Evolutionary conservation across 805 yeast species (phyloP), one percentile per base, ranked within the genome.

Genomic region (Ogataea dorogensis): DNA sequence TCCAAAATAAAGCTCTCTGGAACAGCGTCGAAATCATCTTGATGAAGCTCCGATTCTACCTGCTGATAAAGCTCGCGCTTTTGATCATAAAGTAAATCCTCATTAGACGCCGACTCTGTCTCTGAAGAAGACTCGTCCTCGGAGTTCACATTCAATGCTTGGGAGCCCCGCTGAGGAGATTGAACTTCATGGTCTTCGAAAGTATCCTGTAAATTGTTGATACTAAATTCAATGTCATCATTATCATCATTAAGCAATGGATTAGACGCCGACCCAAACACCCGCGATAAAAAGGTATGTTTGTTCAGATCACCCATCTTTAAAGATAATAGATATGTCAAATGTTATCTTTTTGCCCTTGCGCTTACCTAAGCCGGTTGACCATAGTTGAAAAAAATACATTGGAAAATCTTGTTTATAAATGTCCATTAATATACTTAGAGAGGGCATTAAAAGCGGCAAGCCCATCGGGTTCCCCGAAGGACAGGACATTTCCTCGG

Each of bases 231-330:
- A 7, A 47, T 36, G 14, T 55, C 54, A 22, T 46, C 42, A 36
- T 47, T 54, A 30, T 54, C 59, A 17, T 56, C 60, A 28, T 49
- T 57, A 12, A 53, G 40, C 22, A 63, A 44, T 6, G 68, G 68
- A 16, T 53, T 49, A 10, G 51, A 50, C 24, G 39, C 50, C 1
- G 49, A 36, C 4, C 84, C 86, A 58, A 79, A 78, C 15, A 79
- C 81, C 26, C 85, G 64, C 7, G 82, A 77, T 41, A 79, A 64
- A 50, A 79, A 79, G 5, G 84, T 79, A 47, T 77, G 77, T 35
- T 63, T 63, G 39, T 56, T 54, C 14, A 40, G 34, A 31, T 54
- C 57, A 15, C 46, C 33, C 32, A 39, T 40, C 31, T 34, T 38
- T 17, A 14, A 17, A 16, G 16, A n/a, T 15, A 21, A 24, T 14